These are phyloP conservation scores for Kluyveromyces starmeri DNA, from an alignment of 805 yeast genomes.

Conservation along the genomic window DNA sequence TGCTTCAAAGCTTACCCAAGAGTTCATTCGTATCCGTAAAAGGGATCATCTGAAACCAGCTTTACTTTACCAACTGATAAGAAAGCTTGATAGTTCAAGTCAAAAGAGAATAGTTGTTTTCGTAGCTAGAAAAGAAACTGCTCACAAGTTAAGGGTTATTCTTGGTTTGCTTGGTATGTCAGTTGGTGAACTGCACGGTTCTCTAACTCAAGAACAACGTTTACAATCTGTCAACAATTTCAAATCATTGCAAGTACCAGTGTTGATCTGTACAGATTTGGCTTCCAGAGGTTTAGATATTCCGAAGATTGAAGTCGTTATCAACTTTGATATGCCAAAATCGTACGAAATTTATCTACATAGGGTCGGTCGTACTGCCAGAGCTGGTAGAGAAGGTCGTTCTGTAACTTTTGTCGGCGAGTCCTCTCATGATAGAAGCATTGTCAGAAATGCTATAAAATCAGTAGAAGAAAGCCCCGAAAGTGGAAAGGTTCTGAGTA, in stretches of 20 bases:
- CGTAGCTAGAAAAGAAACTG: conserved; percentile 84
- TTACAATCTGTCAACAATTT: conserved; percentile 73
- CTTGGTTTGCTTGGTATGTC: conserved; percentile 67
- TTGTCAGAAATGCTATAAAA: conserved; percentile 85
- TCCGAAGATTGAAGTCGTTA: conserved; percentile 91
- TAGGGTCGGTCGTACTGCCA: conserved; percentile 98
- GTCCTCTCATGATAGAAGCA: conserved; percentile 70
- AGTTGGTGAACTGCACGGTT: conserved; percentile 77
- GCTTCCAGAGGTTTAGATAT: conserved; percentile 99
- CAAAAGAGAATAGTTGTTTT: conserved; percentile 78
- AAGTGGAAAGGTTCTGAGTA: conserved; percentile 55
- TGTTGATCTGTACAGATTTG: conserved; percentile 90
- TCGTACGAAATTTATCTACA: conserved; percentile 85
- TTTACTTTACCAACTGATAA: conserved; percentile 60
- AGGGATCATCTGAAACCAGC: conserved; percentile 82
- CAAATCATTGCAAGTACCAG: conserved; percentile 74
- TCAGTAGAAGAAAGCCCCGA: conserved; percentile 40
- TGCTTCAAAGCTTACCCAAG: conserved; percentile 83
- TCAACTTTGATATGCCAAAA: conserved; percentile 95
- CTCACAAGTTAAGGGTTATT: conserved; percentile 74
- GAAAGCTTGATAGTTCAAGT: conserved; percentile 51
- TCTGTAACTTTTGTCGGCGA: conserved; percentile 94
- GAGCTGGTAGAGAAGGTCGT: conserved; percentile 96
- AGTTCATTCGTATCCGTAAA: conserved; percentile 88
- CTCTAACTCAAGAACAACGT: conserved; percentile 88